phyloP scores from a whole-genome alignment of 257 asterid genomes.

The Jacaranda mimosifolia region DNA sequence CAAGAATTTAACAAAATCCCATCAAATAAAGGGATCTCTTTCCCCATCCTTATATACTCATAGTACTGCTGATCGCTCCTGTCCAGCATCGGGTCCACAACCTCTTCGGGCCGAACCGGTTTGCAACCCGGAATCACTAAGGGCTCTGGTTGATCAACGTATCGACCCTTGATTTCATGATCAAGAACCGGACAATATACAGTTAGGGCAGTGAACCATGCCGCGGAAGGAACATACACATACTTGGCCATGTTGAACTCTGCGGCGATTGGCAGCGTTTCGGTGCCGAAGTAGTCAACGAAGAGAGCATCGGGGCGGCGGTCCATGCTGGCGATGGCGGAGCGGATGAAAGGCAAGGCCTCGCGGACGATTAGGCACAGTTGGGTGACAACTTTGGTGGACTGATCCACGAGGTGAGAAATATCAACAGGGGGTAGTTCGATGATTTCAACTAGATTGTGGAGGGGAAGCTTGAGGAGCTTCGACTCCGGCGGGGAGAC shows the following conservation, averaged over 20 bases:
- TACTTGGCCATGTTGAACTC: slow-evolving; percentile 62
- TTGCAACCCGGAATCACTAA: slow-evolving; percentile 71
- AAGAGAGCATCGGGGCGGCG: slow-evolving; percentile 61
- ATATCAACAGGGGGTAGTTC: slow-evolving; percentile 57
- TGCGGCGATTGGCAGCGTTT: slow-evolving; percentile 51
- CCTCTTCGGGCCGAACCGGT: slow-evolving; percentile 74
- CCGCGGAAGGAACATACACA: slow-evolving; percentile 49
- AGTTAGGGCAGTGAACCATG: slow-evolving; percentile 62
- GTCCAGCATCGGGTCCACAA: slow-evolving; percentile 71
- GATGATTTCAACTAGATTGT: slow-evolving; percentile 32
- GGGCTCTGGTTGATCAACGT: slow-evolving; percentile 48
- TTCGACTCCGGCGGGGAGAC: slow-evolving; percentile 47
- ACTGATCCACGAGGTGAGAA: slow-evolving; percentile 51
- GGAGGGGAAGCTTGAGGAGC: slow-evolving; percentile 38
- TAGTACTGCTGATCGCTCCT: slow-evolving; percentile 53
- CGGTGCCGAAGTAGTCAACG: slow-evolving; percentile 62
- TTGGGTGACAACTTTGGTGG: slow-evolving; percentile 49
- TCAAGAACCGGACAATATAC: slow-evolving; percentile 65
- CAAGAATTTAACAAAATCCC: slow-evolving; percentile 78
- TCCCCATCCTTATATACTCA: slow-evolving; percentile 47
- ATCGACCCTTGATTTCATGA: slow-evolving; percentile 52
- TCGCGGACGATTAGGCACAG: slow-evolving; percentile 53
- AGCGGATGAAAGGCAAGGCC: slow-evolving; percentile 53
- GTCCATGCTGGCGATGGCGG: slow-evolving; percentile 50
- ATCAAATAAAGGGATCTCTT: slow-evolving; percentile 39